Percentiles rank a stretch among this genome's conserved stretches.
phyloP scores from a whole-genome alignment of 2,329 filamentous ascomycete genomes.

The Metarhizium rileyi region DNA sequence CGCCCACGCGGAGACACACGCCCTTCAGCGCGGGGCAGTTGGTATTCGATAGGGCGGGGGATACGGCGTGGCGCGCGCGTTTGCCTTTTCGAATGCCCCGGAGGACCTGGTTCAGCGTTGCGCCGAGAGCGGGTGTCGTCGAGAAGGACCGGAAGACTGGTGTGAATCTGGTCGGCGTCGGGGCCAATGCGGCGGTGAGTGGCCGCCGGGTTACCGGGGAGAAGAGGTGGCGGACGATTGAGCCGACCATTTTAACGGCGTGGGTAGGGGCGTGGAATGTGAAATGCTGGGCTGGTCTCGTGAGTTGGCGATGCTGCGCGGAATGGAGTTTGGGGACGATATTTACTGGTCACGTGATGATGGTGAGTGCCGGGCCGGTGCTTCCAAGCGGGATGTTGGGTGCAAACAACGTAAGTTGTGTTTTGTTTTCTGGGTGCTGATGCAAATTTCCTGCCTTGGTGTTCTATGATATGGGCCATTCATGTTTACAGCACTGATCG shows the following conservation, averaged over 20 bases:
- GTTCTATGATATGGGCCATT: no score
- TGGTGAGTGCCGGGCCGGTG: no score
- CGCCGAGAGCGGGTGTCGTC: constrained; percentile 43
- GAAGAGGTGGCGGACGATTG: constrained; percentile 26
- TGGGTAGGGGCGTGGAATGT: not conserved
- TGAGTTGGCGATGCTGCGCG: not conserved
- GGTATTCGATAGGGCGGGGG: constrained; percentile 65
- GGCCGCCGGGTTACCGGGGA: constrained; percentile 20
- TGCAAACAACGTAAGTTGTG: no score
- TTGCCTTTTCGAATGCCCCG: constrained; percentile 71
- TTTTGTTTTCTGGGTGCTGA: no score
- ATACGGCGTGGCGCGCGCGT: constrained; percentile 74
- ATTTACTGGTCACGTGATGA: no score
- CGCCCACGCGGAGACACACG: constrained; percentile 88
- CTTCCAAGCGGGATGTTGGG: no score
- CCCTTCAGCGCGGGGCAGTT: constrained; percentile 80
- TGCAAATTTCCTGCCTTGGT: no score
- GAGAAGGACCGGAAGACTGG: constrained; percentile 33
- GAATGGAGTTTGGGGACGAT: not conserved
- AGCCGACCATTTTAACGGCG: constrained; percentile 22
- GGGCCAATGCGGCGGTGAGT: constrained; percentile 11
- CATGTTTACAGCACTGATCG: no score
- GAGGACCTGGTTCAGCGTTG: constrained; percentile 66
- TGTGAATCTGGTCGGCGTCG: constrained; percentile 2
- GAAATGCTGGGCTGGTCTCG: not conserved